Evolutionary conservation across 1,284 basidiomycete genomes (phyloP).

Genomic region (Pulchroboletus neoregius): DNA sequence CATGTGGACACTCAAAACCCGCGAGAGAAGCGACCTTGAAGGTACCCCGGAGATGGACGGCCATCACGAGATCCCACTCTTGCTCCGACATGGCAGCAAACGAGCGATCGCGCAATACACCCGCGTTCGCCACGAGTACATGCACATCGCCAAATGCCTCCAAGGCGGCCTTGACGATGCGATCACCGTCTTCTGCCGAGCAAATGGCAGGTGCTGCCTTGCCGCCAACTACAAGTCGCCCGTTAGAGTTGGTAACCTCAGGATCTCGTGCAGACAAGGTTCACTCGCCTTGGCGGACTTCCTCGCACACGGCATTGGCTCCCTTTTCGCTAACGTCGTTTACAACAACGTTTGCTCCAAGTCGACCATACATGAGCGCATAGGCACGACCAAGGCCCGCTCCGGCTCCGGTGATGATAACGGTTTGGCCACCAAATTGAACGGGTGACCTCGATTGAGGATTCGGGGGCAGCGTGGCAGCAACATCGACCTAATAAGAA

Average conservation of each 20-base stretch:
- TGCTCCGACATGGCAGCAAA: constrained; percentile 87
- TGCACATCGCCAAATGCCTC: constrained; percentile 90
- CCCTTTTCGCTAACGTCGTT: constrained; percentile 92
- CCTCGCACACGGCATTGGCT: constrained; percentile 81
- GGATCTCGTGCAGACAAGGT: background rate
- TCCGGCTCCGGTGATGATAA: constrained; percentile 92
- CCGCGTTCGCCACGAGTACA: constrained; percentile 91
- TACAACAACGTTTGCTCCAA: constrained; percentile 95
- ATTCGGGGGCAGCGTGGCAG: constrained; percentile 53
- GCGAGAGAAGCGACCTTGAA: constrained; percentile 49
- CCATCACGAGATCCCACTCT: constrained; percentile 93
- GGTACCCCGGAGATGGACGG: constrained; percentile 82
- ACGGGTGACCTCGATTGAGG: constrained; percentile 40
- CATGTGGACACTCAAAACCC: background rate
- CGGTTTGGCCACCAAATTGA: constrained; percentile 86
- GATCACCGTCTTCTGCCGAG: constrained; percentile 90
- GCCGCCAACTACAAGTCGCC: constrained; percentile 62
- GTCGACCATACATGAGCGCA: constrained; percentile 84
- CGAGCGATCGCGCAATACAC: constrained; percentile 89
- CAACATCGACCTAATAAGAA: constrained; percentile 59
- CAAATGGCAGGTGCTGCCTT: constrained; percentile 83
- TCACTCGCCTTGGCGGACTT: constrained; percentile 71
- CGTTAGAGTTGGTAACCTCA: background rate
- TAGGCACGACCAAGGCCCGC: constrained; percentile 92
- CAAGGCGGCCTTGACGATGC: constrained; percentile 83